Percentiles rank a stretch among this genome's conserved stretches.
Evolutionary conservation across 345 rosid genomes (phyloP).

Genomic region (Moricandia moricandioides): DNA sequence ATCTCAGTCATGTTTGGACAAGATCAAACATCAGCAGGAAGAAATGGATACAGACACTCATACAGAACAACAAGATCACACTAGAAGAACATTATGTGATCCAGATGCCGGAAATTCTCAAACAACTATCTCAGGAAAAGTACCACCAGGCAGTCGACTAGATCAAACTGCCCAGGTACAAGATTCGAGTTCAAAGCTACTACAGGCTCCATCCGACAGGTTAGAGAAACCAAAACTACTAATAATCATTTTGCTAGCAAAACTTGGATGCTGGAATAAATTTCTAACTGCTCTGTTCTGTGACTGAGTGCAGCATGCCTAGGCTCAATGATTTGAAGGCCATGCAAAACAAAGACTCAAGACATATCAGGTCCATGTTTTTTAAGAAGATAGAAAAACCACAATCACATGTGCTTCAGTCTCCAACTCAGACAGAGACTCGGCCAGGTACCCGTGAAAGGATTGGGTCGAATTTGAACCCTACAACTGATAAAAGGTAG

Average conservation of each 20-base stretch:
- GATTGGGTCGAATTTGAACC: conserved; percentile 15
- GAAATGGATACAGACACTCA: conserved; percentile 28
- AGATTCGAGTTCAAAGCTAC: conserved; percentile 32
- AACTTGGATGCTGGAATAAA: background rate
- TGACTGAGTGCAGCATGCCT: conserved; percentile 29
- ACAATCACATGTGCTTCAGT: conserved; percentile 31
- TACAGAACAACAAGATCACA: conserved; percentile 14
- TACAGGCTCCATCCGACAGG: conserved; percentile 42
- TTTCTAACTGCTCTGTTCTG: conserved; percentile 13
- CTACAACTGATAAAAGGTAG: conserved; percentile 23
- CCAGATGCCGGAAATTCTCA: conserved; percentile 27
- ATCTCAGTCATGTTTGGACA: conserved; percentile 29
- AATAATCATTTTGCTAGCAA: background rate
- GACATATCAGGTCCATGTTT: conserved; percentile 36
- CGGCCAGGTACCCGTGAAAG: conserved; percentile 36
- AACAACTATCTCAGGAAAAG: conserved; percentile 23
- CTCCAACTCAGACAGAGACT: conserved; percentile 29
- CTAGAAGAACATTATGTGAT: conserved; percentile 18
- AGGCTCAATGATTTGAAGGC: conserved; percentile 21
- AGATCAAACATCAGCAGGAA: conserved; percentile 28
- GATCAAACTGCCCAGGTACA: conserved; percentile 32
- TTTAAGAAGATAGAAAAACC: conserved; percentile 39
- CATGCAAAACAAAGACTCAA: conserved; percentile 40
- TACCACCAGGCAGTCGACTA: conserved; percentile 14
- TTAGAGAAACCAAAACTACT: conserved; percentile 30